These are phyloP conservation scores for Sophora flavescens DNA, from an alignment of 306 rosid genomes.

Conservation along the genomic window DNA sequence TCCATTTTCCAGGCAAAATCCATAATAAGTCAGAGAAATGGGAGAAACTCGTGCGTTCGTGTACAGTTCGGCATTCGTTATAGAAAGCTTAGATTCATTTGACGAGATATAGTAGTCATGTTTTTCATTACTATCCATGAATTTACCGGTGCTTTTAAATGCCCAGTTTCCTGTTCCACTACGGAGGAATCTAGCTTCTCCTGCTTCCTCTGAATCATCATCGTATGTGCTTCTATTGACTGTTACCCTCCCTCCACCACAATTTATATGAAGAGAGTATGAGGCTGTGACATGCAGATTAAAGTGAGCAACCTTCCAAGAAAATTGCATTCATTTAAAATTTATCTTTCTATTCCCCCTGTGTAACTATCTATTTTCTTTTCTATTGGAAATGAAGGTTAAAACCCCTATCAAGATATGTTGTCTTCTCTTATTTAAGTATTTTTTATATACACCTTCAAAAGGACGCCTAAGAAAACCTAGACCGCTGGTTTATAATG, in stretches of 20 bases:
- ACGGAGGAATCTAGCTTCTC: conserved; percentile 42
- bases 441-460: not conserved
- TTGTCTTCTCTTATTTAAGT: not conserved
- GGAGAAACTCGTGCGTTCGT: conserved; percentile 76
- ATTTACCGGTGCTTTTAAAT: conserved; percentile 45
- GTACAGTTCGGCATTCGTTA: conserved; percentile 55
- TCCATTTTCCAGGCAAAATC: conserved; percentile 62
- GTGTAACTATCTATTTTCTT: not conserved
- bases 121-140: conserved; percentile 13
- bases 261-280: conserved; percentile 66
- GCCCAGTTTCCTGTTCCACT: conserved; percentile 46
- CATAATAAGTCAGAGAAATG: conserved; percentile 67
- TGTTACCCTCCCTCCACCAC: conserved; percentile 60
- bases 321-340: conserved; percentile 10
- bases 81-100: conserved; percentile 41
- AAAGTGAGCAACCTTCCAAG: not conserved
- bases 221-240: conserved; percentile 48
- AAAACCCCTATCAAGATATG: not conserved
- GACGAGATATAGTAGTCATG: not conserved
- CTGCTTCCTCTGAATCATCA: conserved; percentile 45
- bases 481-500: not conserved
- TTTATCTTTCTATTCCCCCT: not conserved
- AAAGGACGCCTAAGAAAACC: conserved; percentile 11
- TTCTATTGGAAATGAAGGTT: not conserved
- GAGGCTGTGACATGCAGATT: conserved; percentile 42